These are phyloP conservation scores for Prorocentrum cordatum DNA, from an alignment of 169 alveolate species.

Conservation along the genomic window DNA sequence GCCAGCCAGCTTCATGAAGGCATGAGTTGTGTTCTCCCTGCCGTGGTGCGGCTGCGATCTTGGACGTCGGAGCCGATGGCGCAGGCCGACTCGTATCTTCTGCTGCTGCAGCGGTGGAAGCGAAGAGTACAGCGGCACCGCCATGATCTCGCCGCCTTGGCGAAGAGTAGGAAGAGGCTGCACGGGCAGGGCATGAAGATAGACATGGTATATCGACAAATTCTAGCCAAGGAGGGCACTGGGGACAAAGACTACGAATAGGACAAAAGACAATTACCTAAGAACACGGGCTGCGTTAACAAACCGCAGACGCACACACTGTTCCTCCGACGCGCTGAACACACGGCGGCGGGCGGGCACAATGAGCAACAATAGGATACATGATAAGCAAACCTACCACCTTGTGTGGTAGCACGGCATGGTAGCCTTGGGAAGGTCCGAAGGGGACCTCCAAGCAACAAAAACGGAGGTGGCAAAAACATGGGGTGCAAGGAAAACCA, in stretches of 20 bases:
- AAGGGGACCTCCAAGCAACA: background rate
- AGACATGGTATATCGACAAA: background rate
- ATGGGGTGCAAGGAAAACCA: background rate
- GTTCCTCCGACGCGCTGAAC: background rate
- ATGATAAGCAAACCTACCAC: conserved; percentile 95
- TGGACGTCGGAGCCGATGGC: no score
- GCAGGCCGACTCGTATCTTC: no score
- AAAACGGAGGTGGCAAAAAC: background rate
- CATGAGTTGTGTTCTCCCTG: no score
- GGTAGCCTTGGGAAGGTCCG: no score
- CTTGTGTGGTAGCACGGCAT: conserved; percentile 57
- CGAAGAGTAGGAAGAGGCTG: conserved; percentile 71
- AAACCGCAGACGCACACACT: conserved; percentile 26
- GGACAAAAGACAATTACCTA: background rate
- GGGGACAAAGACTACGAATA: background rate
- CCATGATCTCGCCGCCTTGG: conserved; percentile 77
- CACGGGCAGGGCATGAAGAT: background rate
- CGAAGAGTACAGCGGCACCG: conserved; percentile 94
- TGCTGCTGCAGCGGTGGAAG: conserved; percentile 94
- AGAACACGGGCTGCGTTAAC: background rate
- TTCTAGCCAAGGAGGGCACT: background rate
- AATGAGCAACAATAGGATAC: conserved; percentile 92
- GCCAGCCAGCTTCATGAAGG: no score
- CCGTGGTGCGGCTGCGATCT: no score
- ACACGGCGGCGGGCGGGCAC: conserved; percentile 66